Evolutionary conservation across 2,329 filamentous ascomycete species (phyloP), one percentile per base, ranked within the genome.

Genomic region (Aspergillus versicolor): DNA sequence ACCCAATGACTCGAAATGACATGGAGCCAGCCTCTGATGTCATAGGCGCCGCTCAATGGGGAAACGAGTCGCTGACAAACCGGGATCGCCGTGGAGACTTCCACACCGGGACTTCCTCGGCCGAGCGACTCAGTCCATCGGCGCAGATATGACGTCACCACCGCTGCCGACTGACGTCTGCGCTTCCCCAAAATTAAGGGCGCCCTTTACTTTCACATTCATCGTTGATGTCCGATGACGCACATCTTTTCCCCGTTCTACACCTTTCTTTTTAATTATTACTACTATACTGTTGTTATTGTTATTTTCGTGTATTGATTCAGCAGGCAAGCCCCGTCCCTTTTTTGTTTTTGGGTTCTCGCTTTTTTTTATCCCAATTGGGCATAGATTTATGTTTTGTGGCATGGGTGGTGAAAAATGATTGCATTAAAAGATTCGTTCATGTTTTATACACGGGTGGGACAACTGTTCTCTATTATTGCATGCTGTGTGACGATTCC

Each of bases 81-180:
- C 52, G 52, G 41, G 62, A 67, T 67, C 64, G 56, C n/a, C 65
- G 54, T 58, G 21, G 13, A 3, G 5, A 38, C 27, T 43, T 67
- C 55, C 65, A 53, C 24, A 22, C 60, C 61, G 19, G 53, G 49
- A 21, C n/a, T 9, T 2, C 22, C 32, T 17, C 15, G n/a, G 52
- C 53, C 21, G 52, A 56, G 51, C 57, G 55, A 49, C 52, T 37
- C 56, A 54, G 55, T 54, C 57, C 56, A 52, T 52, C 40, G 34
- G 51, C 44, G 53, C 47, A 49, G 21, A 27, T 32, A 60, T 68
- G 66, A 68, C 61, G 57, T 68, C 66, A 68, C 52, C 22, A 21
- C 27, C 44, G 38, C 24, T 11, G 11, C 46, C 44, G 19, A 55
- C 54, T 57, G 59, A 60, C 60, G 58, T 60, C n/a, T 9, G 8